phyloP scores from a whole-genome alignment of 371 early-diverging fungal species.

The Cokeromyces recurvatus region DNA sequence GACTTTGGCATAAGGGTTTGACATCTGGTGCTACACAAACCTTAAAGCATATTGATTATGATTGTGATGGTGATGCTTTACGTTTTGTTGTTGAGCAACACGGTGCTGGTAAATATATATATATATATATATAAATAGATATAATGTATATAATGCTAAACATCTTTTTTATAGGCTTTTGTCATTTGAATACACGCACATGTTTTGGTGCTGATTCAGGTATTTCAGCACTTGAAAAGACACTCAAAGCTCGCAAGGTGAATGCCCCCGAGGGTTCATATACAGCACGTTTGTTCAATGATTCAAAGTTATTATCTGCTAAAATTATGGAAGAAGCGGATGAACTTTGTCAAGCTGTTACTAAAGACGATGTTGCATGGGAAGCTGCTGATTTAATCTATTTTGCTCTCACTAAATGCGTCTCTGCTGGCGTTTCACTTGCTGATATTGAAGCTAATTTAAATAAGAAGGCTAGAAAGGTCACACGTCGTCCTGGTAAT shows the following conservation, averaged over 20 bases:
- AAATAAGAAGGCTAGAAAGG: constrained; percentile 77
- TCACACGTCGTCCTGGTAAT: constrained; percentile 90
- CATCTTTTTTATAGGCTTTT: constrained; percentile 69
- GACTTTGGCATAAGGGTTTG: constrained; percentile 94
- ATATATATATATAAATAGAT: background rate
- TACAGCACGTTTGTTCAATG: constrained; percentile 85
- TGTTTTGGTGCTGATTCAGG: constrained; percentile 88
- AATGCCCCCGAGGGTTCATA: constrained; percentile 87
- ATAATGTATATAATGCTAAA: background rate
- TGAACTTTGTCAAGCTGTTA: constrained; percentile 82
- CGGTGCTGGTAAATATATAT: constrained; percentile 63
- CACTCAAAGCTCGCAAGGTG: constrained; percentile 61
- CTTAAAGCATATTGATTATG: constrained; percentile 69
- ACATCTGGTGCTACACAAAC: constrained; percentile 92
- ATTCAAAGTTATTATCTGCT: constrained; percentile 72
- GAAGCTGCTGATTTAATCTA: constrained; percentile 97
- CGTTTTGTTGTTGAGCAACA: constrained; percentile 84
- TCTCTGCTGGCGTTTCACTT: constrained; percentile 74
- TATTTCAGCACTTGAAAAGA: constrained; percentile 64
- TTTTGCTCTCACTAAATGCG: constrained; percentile 89
- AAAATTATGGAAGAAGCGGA: constrained; percentile 97
- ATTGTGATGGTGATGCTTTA: constrained; percentile 92
- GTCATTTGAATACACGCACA: constrained; percentile 86
- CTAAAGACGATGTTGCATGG: constrained; percentile 80
- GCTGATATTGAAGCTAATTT: constrained; percentile 85